Evolutionary conservation across 2,329 filamentous ascomycete species (phyloP), one percentile per base, ranked within the genome.

Genomic region (Scopulariopsis brevicaulis): DNA sequence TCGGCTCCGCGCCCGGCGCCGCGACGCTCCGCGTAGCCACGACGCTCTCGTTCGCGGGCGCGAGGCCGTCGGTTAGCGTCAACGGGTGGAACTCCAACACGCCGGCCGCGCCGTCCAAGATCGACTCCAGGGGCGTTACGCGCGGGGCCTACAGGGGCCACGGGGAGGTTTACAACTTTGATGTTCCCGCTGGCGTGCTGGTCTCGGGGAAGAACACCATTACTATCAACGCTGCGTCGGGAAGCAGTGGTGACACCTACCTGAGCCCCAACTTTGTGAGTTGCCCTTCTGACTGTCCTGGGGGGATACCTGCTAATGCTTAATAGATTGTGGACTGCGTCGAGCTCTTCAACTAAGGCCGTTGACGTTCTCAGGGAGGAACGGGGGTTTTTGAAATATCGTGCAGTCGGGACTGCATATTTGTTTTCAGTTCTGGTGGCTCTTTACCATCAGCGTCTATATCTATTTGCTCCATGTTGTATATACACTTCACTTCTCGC

Each of bases 1-100:
- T 84, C 1, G 69, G 66, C 14, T 74, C 78, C 18, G 74, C 74
- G 2, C 75, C 80, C 5, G 74, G 75, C 2, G 76, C 78, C 2
- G 77, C 80, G 1, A 87, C 82, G 1, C 75, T 87, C 28, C 77
- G 83, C 51, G 79, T 87, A 59, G 83, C 82, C 5, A 87, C 84
- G 0, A 87, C 84, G 0, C 72, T 87, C 24, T 74, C 79, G 1
- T 86, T 85, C 61, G 77, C 79, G 0, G 79, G 83, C 24, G 81
- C 74, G 6, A 74, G 84, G 12, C 84, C 84, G 1, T 73, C 76
- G 48, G 77, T 77, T 12, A 74, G 68, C n/a, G 73, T 86, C 54
- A 86, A 86, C 63, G 72, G 70, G 43, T 85, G 76, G 68, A 73
- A 66, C 11, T 75, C 74, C 1, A 60, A 73, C 0, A 71, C 73